A percentile compares a stretch with the other conserved stretches of the same genome.
phyloP scores from a whole-genome alignment of 2,329 filamentous ascomycete species.

The Pseudopyrenochaeta lycopersici region DNA sequence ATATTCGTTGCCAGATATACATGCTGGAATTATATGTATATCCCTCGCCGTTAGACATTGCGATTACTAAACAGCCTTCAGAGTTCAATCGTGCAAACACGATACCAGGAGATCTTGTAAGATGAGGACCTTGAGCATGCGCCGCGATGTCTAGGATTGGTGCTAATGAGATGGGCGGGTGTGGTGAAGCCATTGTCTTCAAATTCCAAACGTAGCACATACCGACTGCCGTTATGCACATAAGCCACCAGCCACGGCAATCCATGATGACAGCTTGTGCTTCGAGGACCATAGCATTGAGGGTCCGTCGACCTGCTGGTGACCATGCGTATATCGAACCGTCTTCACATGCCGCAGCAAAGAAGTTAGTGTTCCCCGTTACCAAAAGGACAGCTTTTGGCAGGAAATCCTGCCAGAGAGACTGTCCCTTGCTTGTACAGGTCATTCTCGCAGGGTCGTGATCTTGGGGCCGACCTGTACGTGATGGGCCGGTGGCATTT shows the following conservation, averaged over 20 bases:
- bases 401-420: conserved; percentile 93
- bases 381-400: conserved; percentile 87
- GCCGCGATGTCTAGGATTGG: conserved; percentile 89
- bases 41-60: conserved; percentile 91
- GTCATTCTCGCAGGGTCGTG: conserved; percentile 86
- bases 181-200: conserved; percentile 80
- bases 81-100: conserved; percentile 93
- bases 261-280: conserved; percentile 94
- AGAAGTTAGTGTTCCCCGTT: conserved; percentile 89
- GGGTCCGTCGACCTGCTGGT: conserved; percentile 83
- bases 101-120: conserved; percentile 81
- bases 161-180: conserved; percentile 87
- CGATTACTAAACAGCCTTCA: conserved; percentile 85
- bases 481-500: conserved; percentile 73
- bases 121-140: conserved; percentile 78
- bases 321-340: conserved; percentile 92
- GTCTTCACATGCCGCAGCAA: conserved; percentile 93
- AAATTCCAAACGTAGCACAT: conserved; percentile 95
- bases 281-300: conserved; percentile 87
- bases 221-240: conserved; percentile 88
- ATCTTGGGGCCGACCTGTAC: conserved; percentile 68
- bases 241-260: conserved; percentile 85
- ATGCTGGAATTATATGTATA: conserved; percentile 87
- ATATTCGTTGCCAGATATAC: conserved; percentile 94
- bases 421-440: conserved; percentile 79